Evolutionary conservation across 2,329 filamentous ascomycete species (phyloP).

Genomic region (Aspergillus sclerotialis): DNA sequence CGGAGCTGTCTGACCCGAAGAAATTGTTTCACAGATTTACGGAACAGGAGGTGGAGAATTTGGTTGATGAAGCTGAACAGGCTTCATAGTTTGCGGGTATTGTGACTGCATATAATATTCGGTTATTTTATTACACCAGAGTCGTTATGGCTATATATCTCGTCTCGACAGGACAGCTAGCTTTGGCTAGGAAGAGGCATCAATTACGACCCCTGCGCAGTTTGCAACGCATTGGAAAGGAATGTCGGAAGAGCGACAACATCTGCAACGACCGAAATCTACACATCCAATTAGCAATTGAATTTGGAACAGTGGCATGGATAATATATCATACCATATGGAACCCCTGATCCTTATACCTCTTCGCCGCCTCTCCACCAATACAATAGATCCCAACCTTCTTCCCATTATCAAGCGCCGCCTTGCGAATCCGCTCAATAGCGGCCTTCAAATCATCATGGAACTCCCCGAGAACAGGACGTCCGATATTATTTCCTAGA

Average conservation of each 20-base stretch:
- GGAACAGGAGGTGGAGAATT: slow-evolving; percentile 47
- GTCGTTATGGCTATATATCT: neutral
- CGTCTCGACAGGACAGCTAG: too few relatives aligned
- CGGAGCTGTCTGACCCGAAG: slow-evolving; percentile 51
- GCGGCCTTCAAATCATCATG: slow-evolving; percentile 45
- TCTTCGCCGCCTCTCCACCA: slow-evolving; percentile 44
- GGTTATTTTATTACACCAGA: neutral
- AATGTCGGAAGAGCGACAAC: slow-evolving; percentile 38
- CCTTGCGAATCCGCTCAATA: slow-evolving; percentile 45
- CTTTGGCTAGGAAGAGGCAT: neutral
- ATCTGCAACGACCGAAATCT: slow-evolving; percentile 40
- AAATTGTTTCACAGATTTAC: slow-evolving; percentile 60
- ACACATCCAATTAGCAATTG: neutral
- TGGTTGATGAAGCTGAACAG: slow-evolving; percentile 45
- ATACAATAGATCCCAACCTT: slow-evolving; percentile 50
- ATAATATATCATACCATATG: slow-evolving; percentile 41
- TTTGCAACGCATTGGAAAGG: slow-evolving; percentile 29
- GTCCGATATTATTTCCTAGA: slow-evolving; percentile 52
- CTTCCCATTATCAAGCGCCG: slow-evolving; percentile 48
- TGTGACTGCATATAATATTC: too few relatives aligned
- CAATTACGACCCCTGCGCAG: slow-evolving; percentile 22
- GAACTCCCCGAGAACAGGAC: slow-evolving; percentile 44
- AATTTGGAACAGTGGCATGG: neutral
- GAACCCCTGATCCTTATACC: slow-evolving; percentile 48
- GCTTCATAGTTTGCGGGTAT: neutral